Conservation (phyloP, 768 basidiomycete genomes). For the Leucogyrophana mollusca region DNA sequence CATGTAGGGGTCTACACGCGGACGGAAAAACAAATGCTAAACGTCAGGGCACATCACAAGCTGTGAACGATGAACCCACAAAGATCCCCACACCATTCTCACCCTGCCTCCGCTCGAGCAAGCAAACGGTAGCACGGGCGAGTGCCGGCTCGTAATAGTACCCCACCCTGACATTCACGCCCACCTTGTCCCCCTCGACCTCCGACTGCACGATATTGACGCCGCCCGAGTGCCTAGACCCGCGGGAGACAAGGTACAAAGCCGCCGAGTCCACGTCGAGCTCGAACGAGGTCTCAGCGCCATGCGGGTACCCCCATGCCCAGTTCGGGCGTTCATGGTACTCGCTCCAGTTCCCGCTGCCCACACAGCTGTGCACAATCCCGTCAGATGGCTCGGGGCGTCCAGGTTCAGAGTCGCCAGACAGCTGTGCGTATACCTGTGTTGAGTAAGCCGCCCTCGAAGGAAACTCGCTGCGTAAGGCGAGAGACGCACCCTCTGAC, state of each 20-base stretch:
- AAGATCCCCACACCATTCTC: slow-evolving; percentile 33
- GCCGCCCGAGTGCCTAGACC: slow-evolving; percentile 23
- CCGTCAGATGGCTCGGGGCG: slow-evolving; percentile 1
- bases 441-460: too few species aligned
- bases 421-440: too few species aligned
- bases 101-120: slow-evolving; percentile 19
- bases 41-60: neutral
- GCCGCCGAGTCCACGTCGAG: slow-evolving; percentile 29
- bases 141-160: slow-evolving; percentile 17
- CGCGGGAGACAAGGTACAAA: slow-evolving; percentile 30
- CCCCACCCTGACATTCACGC: slow-evolving; percentile 26
- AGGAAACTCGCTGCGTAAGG: too few species aligned
- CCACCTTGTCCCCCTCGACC: slow-evolving; percentile 23
- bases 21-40: neutral
- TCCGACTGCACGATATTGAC: slow-evolving; percentile 29
- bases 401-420: neutral
- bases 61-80: slow-evolving; percentile 17
- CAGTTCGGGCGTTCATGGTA: too few species aligned
- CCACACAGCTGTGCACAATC: slow-evolving; percentile 12
- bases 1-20: slow-evolving; percentile 32
- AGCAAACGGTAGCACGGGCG: slow-evolving; percentile 27
- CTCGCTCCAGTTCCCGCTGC: too few species aligned
- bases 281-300: slow-evolving; percentile 24
- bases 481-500: too few species aligned
- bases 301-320: slow-evolving; percentile 21